Conservation (phyloP, 73 alveolate genomes). For the Blepharisma japonicum region DNA sequence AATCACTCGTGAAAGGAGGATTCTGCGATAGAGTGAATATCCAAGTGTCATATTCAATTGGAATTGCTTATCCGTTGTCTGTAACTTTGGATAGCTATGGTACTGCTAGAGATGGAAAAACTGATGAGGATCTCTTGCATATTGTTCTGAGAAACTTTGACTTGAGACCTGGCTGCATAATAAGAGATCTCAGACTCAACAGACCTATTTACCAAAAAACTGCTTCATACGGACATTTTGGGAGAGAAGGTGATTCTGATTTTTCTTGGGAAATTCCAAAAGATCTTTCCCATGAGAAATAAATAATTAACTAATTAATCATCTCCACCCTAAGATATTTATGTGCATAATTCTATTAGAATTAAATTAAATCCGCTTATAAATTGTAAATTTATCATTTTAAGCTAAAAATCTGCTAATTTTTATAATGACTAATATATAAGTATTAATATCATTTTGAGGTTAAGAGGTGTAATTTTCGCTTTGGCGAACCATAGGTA, state of each 20-base stretch:
- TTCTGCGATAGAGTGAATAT: constrained; percentile 80
- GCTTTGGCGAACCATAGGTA: no score
- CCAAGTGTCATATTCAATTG: constrained; percentile 86
- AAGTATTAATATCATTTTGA: no score
- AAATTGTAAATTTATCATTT: no score
- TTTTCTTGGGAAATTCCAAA: constrained; percentile 76
- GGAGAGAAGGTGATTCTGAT: constrained; percentile 69
- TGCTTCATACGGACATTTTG: constrained; percentile 86
- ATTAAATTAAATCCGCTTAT: no score
- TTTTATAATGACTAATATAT: no score
- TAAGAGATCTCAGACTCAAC: constrained; percentile 63
- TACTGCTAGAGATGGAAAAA: constrained; percentile 59
- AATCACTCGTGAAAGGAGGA: constrained; percentile 76
- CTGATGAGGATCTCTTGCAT: constrained; percentile 65
- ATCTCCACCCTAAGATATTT: background rate
- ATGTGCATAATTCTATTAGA: no score
- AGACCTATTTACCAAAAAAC: constrained; percentile 77
- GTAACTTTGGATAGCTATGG: constrained; percentile 81
- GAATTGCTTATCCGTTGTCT: constrained; percentile 86
- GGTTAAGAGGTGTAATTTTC: no score
- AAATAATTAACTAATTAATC: background rate
- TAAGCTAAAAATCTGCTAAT: no score
- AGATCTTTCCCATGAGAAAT: constrained; percentile 18
- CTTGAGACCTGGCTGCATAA: constrained; percentile 79
- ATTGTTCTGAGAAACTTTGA: constrained; percentile 61